Conservation (phyloP, 1,284 basidiomycete genomes). For the Microbotryum lychnidis-dioicae region DNA sequence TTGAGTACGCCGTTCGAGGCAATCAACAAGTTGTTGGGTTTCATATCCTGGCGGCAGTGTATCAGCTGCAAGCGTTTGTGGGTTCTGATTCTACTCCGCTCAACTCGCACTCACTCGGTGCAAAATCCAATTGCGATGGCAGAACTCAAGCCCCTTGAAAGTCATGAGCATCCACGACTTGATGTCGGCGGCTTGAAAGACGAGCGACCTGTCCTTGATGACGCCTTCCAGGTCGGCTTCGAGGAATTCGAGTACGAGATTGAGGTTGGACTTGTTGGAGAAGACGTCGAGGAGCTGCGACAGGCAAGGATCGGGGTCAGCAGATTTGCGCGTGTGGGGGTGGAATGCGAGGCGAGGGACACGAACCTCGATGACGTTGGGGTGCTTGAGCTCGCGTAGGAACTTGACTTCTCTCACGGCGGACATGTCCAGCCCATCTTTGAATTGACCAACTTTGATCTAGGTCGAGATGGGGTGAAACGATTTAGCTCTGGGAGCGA, state of each 20-base stretch:
- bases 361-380: slow-evolving; percentile 82
- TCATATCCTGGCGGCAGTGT: slow-evolving; percentile 64
- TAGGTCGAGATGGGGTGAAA: neutral
- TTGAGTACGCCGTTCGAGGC: slow-evolving; percentile 85
- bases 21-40: slow-evolving; percentile 97
- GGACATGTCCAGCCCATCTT: slow-evolving; percentile 97
- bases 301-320: neutral
- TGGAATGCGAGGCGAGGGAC: too few relatives aligned
- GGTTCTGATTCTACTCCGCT: too few relatives aligned
- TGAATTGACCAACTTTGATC: slow-evolving; percentile 92
- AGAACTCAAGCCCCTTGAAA: slow-evolving; percentile 90
- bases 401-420: slow-evolving; percentile 98
- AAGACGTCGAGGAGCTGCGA: slow-evolving; percentile 87
- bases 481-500: neutral
- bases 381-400: slow-evolving; percentile 83
- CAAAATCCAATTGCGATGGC: slow-evolving; percentile 85
- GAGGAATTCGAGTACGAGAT: slow-evolving; percentile 93
- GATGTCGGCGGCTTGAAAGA: slow-evolving; percentile 91
- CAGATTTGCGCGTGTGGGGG: neutral
- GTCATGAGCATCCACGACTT: slow-evolving; percentile 99
- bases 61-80: neutral
- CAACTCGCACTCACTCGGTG: slow-evolving; percentile 60
- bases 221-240: slow-evolving; percentile 97
- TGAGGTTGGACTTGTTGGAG: slow-evolving; percentile 90
- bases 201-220: slow-evolving; percentile 83